Evolutionary conservation across 192 early-diverging fungal species (phyloP), one percentile per base, ranked within the genome.

Genomic region (Haplosporangium gracile): DNA sequence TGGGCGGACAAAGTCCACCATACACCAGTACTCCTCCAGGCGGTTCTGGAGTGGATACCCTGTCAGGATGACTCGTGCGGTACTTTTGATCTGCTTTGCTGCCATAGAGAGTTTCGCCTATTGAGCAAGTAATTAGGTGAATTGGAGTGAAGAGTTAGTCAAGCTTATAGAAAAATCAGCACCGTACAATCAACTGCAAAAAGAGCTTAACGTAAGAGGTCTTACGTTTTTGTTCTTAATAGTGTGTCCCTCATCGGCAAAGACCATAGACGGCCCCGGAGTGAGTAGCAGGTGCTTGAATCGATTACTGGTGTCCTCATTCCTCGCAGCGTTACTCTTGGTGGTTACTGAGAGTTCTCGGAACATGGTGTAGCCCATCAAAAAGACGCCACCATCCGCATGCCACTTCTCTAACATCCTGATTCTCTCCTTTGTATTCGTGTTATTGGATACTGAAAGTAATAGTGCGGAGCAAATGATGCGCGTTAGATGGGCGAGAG

Each of bases 21-120:
- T 94, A 63, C 89, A 91, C 91, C 92, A 95, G 77, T 95, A 97
- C 82, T 97, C 96, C 53, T 89, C 90, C 36, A 98, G 77, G 49
- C 93, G 91, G 77, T 98, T 98, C 79, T 98, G 97, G 40, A 98
- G 88, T 2, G 97, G 97, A 47, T 92, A 94, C 0, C 97, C 97
- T 1, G 97, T 97, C 77, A 98, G 78, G 63, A 93, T 94, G 32
- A 98, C 82, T 49, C 96, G 88, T 9, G 91, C 90, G 7, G 72
- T 85, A 1, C 95, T 96, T 40, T 88, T 32, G 1, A 97, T 76
- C 40, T 76, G 26, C 36, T 83, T 88, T 16, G 92, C 63, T 0
- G 70, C 76, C 11, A 73, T 32, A 10, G 49, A 45, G 7, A 89
- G 42, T 47, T 81, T 78, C 16, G 88, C 82, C 84, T 89, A 84